phyloP scores from a whole-genome alignment of 2,329 filamentous ascomycete species.

The Colletotrichum chlorophyti region DNA sequence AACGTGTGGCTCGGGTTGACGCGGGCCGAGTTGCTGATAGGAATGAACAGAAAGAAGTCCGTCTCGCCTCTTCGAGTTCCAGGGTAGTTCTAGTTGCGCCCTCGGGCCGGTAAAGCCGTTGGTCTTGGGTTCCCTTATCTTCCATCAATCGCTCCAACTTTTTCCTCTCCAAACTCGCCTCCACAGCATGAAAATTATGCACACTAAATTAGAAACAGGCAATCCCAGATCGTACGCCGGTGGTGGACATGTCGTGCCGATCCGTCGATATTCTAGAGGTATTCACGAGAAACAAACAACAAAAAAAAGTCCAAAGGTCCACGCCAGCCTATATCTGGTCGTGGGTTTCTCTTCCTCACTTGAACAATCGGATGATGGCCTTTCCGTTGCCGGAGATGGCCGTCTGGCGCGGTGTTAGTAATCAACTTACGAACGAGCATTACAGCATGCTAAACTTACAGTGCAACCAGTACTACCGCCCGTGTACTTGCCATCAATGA shows the following conservation, averaged over 20 bases:
- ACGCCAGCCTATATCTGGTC: constrained; percentile 32
- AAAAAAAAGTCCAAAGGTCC: constrained; percentile 12
- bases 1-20: constrained; percentile 8
- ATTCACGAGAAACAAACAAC: constrained; percentile 32
- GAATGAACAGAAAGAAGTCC: constrained; percentile 21
- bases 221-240: constrained; percentile 24
- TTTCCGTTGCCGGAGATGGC: constrained; percentile 47
- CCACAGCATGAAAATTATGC: constrained; percentile 25
- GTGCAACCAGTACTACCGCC: constrained; percentile 75
- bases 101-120: constrained; percentile 12
- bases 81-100: constrained; percentile 20
- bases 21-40: constrained; percentile 6
- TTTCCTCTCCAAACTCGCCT: constrained; percentile 26
- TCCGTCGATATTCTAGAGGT: constrained; percentile 25
- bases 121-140: not conserved
- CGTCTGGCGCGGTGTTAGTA: constrained; percentile 42
- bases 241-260: constrained; percentile 19
- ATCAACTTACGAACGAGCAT: not conserved
- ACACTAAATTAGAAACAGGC: constrained; percentile 27
- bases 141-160: constrained; percentile 20
- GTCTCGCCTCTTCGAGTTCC: constrained; percentile 4
- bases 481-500: constrained; percentile 67
- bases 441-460: constrained; percentile 62
- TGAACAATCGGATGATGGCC: constrained; percentile 53
- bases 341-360: constrained; percentile 29